Conservation (phyloP, 495 filamentous ascomycete genomes). For the Penicillium diatomitis region DNA sequence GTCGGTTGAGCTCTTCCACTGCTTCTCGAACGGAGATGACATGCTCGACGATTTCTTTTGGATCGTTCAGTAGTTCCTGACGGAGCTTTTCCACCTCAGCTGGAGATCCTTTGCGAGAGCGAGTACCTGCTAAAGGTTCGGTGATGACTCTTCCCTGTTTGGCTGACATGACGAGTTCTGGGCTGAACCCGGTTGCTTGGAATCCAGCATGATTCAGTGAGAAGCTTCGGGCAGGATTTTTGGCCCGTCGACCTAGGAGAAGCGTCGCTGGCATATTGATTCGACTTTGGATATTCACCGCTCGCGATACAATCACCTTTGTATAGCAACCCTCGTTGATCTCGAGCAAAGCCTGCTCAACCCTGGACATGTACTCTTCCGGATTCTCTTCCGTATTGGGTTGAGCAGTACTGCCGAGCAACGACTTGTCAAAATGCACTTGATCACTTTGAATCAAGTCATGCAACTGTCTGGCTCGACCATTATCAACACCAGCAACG, state of each 20-base stretch:
- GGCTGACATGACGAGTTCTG: conserved; percentile 12
- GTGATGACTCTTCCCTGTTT: conserved; percentile 6
- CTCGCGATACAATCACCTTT: conserved; percentile 10
- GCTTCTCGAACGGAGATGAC: conserved; percentile 12
- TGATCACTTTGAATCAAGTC: not conserved
- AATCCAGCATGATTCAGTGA: conserved; percentile 6
- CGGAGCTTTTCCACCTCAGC: conserved; percentile 1
- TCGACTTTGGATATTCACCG: not conserved
- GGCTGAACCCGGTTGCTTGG: conserved; percentile 12
- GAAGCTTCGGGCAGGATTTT: conserved; percentile 8
- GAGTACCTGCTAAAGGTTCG: conserved; percentile 11
- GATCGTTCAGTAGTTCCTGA: conserved; percentile 6
- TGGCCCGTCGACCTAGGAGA: conserved; percentile 4
- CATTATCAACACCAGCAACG: conserved; percentile 1
- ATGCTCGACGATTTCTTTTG: conserved; percentile 13
- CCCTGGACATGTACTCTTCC: conserved; percentile 1
- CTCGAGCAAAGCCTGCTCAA: conserved; percentile 3
- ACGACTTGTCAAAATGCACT: not conserved
- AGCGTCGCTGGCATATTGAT: conserved; percentile 12
- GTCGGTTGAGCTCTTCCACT: conserved; percentile 5
- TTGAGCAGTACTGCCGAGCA: not conserved
- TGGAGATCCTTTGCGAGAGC: conserved; percentile 1
- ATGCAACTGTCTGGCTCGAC: not conserved
- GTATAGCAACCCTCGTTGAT: conserved; percentile 5
- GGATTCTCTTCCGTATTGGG: conserved; percentile 2